Base-by-base conservation (phyloP, 2,329 filamentous ascomycete genomes). In the Fusarium ambrosium region DNA sequence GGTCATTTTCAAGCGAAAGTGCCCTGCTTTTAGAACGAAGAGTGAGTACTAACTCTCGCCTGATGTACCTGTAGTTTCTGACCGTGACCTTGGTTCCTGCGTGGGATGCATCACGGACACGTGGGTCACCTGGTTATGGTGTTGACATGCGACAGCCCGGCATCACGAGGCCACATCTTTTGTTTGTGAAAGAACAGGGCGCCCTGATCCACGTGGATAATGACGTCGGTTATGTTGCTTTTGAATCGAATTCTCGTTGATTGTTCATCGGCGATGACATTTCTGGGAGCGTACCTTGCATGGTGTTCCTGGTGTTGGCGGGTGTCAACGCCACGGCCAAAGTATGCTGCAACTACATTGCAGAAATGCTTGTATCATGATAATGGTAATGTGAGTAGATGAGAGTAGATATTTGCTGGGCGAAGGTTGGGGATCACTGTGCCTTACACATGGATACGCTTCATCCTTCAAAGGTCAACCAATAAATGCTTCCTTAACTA, bases 101-200 rank as follows among this genome's bases (percentile, higher is more conserved):
- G 51, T 59, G 62, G 60, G 58, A 14, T 60, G 68, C 71, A 77
- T 80, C 78, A 80, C 73, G 70, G 70, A 72, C 72, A 72, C 72
- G 68, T 72, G 66, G 69, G 78, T 80, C 78, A 80, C 59, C 71
- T 77, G 78, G 70, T 39, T 66, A 56, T 76, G 71, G 69, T 74
- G 73, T 78, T 76, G 75, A 77, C 71, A 73, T 77, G 78, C 73
- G 72, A 70, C 69, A 59, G 22, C 56, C 34, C 45, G 51, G 41
- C 61, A 70, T 78, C 78, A 79, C 75, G 66, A 73, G 77, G 70
- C 59, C 60, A 27, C 59, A 39, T 14, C 56, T 37, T 20, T 34
- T 55, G 58, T 51, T 71, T 13, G 58, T 20, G 6, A 55, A 45
- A 66, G 48, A 62, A 61, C 45, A 63, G 27, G 68, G 37, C 45